Evolutionary conservation across 73 alveolate genomes (phyloP).

Genomic region (Paramecium sexaurelia): DNA sequence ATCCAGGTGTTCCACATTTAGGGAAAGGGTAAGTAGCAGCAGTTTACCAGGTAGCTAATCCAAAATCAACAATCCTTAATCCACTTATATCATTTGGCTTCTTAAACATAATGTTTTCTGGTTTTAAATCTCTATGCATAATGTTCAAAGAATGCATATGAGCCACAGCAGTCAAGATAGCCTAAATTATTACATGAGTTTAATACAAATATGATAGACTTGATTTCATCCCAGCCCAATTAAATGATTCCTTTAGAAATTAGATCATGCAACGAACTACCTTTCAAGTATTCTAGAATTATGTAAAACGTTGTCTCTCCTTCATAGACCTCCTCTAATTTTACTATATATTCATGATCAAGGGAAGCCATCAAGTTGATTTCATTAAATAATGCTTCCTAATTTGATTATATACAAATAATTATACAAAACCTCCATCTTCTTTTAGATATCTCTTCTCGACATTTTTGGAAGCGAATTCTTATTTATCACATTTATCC

Average conservation of each 20-base stretch:
- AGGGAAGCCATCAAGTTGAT: conserved; percentile 19
- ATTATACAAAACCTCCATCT: conserved; percentile 13
- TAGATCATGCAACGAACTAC: conserved; percentile 50
- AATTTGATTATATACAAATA: not conserved
- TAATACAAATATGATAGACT: not conserved
- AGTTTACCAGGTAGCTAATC: conserved; percentile 60
- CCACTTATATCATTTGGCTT: not conserved
- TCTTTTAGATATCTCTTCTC: conserved; percentile 16
- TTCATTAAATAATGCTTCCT: conserved; percentile 41
- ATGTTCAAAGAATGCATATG: conserved; percentile 81
- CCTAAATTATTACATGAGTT: not conserved
- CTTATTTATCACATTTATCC: not conserved
- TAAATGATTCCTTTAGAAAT: not conserved
- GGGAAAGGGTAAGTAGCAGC: conserved; percentile 39
- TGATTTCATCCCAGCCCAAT: conserved; percentile 32
- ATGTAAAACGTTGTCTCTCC: conserved; percentile 64
- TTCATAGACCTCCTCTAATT: conserved; percentile 57
- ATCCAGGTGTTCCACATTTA: conserved; percentile 80
- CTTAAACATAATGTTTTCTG: conserved; percentile 91
- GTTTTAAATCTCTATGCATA: conserved; percentile 96
- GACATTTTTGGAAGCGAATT: conserved; percentile 20
- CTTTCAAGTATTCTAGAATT: conserved; percentile 50
- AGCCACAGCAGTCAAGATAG: conserved; percentile 80
- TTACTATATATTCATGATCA: conserved; percentile 2
- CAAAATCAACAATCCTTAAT: conserved; percentile 67